Conservation (phyloP, 106 monocot species). For the Chionographis japonica region DNA sequence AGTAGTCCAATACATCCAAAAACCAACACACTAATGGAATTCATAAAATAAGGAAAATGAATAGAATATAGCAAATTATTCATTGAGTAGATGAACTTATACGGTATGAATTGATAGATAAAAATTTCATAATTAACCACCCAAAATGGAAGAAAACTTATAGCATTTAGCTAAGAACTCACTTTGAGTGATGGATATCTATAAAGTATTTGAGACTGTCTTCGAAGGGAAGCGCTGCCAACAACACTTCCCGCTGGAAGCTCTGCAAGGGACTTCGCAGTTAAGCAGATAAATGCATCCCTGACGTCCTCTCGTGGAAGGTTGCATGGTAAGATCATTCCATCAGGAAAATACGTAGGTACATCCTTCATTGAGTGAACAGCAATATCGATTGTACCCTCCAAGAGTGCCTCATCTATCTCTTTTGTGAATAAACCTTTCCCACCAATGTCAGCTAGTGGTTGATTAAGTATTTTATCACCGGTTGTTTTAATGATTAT, state of each 20-base stretch:
- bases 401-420: slow-evolving; percentile 96
- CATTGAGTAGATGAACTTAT: not conserved
- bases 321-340: slow-evolving; percentile 86
- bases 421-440: slow-evolving; percentile 98
- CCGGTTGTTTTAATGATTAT: slow-evolving; percentile 92
- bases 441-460: slow-evolving; percentile 94
- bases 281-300: slow-evolving; percentile 88
- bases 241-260: slow-evolving; percentile 89
- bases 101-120: not conserved
- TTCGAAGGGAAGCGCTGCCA: slow-evolving; percentile 89
- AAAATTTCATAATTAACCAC: not conserved
- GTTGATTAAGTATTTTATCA: slow-evolving; percentile 89
- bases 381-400: slow-evolving; percentile 80
- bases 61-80: no score
- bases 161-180: not conserved
- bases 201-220: slow-evolving; percentile 91
- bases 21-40: no score
- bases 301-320: slow-evolving; percentile 93
- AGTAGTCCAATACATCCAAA: no score
- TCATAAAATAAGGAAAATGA: not conserved
- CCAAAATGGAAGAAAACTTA: no score
- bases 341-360: slow-evolving; percentile 90
- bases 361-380: slow-evolving; percentile 99
- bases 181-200: slow-evolving; percentile 91
- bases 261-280: slow-evolving; percentile 70